Evolutionary conservation across 73 alveolate genomes (phyloP).

Genomic region (Paramecium tetraurelia): DNA sequence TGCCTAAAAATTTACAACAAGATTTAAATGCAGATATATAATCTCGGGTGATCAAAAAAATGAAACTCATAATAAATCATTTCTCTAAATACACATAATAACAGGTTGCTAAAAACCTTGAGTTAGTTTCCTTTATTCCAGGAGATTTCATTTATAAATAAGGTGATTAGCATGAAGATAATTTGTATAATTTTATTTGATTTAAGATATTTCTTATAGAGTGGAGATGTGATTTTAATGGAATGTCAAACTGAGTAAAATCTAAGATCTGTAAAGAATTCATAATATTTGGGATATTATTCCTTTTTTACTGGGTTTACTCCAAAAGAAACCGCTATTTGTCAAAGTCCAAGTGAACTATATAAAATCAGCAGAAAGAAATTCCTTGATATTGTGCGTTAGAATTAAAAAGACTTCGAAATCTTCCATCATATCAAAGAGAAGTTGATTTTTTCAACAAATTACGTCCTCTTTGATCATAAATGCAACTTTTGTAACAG

Average conservation of each 20-base stretch:
- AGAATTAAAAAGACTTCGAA: constrained; percentile 48
- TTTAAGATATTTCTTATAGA: background rate
- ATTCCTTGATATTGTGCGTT: constrained; percentile 6
- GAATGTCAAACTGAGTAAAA: background rate
- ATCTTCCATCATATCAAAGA: constrained; percentile 41
- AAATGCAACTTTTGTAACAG: constrained; percentile 21
- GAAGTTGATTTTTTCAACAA: background rate
- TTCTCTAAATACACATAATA: background rate
- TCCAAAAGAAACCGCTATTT: background rate
- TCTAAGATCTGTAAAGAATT: background rate
- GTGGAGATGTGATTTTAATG: background rate
- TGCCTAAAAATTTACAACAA: background rate
- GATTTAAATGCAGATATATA: background rate
- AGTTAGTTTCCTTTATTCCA: background rate
- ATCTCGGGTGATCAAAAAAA: background rate
- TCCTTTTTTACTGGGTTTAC: constrained; percentile 2
- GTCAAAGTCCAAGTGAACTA: background rate
- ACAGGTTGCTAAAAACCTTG: background rate
- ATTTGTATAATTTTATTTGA: background rate
- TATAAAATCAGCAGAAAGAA: background rate
- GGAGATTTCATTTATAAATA: background rate
- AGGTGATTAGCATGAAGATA: background rate
- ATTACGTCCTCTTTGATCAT: background rate
- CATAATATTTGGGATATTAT: constrained; percentile 11
- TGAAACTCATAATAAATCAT: background rate